Conservation (phyloP, 495 filamentous ascomycete genomes). For the Filosporella fistucella region DNA sequence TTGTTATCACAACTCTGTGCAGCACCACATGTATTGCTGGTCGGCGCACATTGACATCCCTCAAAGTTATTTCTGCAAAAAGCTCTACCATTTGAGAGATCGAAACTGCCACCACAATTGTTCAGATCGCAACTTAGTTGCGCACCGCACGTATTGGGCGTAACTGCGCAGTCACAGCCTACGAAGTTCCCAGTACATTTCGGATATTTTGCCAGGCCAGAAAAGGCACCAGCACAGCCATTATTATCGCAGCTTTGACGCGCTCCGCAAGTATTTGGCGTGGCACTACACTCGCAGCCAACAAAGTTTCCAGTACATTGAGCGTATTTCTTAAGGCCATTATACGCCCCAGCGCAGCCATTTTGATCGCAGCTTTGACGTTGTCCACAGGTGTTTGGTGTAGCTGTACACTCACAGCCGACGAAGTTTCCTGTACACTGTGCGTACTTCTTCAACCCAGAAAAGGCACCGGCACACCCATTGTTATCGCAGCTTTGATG, state of each 20-base stretch:
- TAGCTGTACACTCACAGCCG: slow-evolving; percentile 2
- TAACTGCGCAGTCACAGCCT: neutral
- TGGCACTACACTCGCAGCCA: slow-evolving; percentile 4
- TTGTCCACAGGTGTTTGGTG: slow-evolving; percentile 1
- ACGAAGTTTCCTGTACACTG: neutral
- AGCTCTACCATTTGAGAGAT: neutral
- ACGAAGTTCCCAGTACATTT: slow-evolving; percentile 1
- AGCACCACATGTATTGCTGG: slow-evolving; percentile 1
- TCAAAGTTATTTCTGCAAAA: slow-evolving; percentile 1
- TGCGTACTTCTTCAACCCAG: neutral
- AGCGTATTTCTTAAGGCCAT: neutral
- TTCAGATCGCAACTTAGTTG: slow-evolving; percentile 10
- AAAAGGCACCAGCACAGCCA: slow-evolving; percentile 1
- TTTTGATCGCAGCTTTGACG: neutral
- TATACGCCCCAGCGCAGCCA: slow-evolving; percentile 2
- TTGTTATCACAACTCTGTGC: neutral
- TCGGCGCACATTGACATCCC: slow-evolving; percentile 4
- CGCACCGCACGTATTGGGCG: neutral
- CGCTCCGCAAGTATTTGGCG: slow-evolving; percentile 1
- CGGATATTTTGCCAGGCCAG: neutral
- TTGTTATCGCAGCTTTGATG: slow-evolving; percentile 10
- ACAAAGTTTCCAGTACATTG: slow-evolving; percentile 1
- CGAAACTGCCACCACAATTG: slow-evolving; percentile 1
- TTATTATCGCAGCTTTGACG: neutral
- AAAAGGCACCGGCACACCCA: slow-evolving; percentile 5